Evolutionary conservation across 257 asterid genomes (phyloP).

Genomic region (Lavandula angustifolia): DNA sequence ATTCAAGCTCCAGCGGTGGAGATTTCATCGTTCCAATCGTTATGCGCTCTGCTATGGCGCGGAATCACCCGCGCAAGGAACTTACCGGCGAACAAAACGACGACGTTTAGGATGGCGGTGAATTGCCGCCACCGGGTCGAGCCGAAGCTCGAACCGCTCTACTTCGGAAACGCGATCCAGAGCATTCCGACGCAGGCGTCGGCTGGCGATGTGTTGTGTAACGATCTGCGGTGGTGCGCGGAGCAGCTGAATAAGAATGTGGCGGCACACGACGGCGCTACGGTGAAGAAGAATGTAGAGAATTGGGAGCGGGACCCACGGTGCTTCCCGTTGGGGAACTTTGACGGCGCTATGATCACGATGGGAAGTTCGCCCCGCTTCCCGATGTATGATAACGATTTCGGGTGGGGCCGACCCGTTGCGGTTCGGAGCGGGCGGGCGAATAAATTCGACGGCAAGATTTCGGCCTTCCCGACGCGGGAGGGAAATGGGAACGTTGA

Average conservation of each 20-base stretch:
- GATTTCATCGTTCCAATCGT: constrained; percentile 57
- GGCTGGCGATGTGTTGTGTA: constrained; percentile 47
- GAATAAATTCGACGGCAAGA: constrained; percentile 61
- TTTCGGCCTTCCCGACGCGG: constrained; percentile 52
- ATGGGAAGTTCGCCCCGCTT: constrained; percentile 56
- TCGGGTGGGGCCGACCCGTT: constrained; percentile 57
- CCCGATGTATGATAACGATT: constrained; percentile 56
- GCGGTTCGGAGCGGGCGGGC: constrained; percentile 51
- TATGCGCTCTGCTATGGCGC: constrained; percentile 57
- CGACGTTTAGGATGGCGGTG: constrained; percentile 63
- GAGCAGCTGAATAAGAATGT: constrained; percentile 48
- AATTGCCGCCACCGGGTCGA: constrained; percentile 58
- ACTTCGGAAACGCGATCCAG: constrained; percentile 65
- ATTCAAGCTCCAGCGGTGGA: constrained; percentile 24
- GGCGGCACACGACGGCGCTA: constrained; percentile 42
- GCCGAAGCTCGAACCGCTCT: constrained; percentile 51
- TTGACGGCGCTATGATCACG: constrained; percentile 58
- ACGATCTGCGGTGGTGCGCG: constrained; percentile 55
- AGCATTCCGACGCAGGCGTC: constrained; percentile 52
- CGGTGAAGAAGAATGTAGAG: constrained; percentile 40
- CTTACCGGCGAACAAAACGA: constrained; percentile 42
- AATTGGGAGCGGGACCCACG: constrained; percentile 51
- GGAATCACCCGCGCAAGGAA: constrained; percentile 59
- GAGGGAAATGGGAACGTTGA: constrained; percentile 48
- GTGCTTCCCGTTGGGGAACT: constrained; percentile 60